phyloP scores from a whole-genome alignment of 2,329 filamentous ascomycete species.

The Fusarium begoniae region DNA sequence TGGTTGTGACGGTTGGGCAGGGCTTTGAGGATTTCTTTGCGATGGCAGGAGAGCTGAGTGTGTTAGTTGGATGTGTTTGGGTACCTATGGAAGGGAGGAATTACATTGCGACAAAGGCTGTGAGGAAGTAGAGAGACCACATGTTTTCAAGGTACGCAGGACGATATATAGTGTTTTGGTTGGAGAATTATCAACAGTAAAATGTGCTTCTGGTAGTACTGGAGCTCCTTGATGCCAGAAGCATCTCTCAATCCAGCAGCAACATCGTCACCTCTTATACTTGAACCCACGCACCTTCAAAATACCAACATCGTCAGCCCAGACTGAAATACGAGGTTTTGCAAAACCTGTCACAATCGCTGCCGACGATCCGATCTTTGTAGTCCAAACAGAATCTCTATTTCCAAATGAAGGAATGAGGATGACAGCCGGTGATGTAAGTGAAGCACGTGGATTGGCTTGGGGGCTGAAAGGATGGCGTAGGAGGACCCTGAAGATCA shows the following conservation, averaged over 20 bases:
- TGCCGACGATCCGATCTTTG: neutral
- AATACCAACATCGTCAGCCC: neutral
- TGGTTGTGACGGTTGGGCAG: slow-evolving; percentile 49
- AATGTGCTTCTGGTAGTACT: neutral
- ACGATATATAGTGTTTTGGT: neutral
- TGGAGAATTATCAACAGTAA: neutral
- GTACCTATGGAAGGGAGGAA: neutral
- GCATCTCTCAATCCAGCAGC: neutral
- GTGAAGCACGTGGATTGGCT: slow-evolving; percentile 13
- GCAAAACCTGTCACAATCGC: neutral
- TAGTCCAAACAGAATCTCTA: neutral
- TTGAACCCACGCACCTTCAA: neutral
- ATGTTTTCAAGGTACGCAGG: neutral
- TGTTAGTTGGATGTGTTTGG: neutral
- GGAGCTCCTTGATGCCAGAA: neutral
- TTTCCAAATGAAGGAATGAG: neutral
- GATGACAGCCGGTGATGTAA: slow-evolving; percentile 1
- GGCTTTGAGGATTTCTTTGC: slow-evolving; percentile 9
- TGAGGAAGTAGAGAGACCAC: slow-evolving; percentile 13
- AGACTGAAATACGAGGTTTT: neutral
- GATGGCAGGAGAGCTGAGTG: neutral
- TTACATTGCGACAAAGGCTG: slow-evolving; percentile 14
- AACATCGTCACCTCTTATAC: neutral
- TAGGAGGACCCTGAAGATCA: slow-evolving; percentile 3
- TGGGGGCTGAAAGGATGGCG: slow-evolving; percentile 5